phyloP scores from a whole-genome alignment of 2,329 filamentous ascomycete genomes.

The Aureobasidium sp. region DNA sequence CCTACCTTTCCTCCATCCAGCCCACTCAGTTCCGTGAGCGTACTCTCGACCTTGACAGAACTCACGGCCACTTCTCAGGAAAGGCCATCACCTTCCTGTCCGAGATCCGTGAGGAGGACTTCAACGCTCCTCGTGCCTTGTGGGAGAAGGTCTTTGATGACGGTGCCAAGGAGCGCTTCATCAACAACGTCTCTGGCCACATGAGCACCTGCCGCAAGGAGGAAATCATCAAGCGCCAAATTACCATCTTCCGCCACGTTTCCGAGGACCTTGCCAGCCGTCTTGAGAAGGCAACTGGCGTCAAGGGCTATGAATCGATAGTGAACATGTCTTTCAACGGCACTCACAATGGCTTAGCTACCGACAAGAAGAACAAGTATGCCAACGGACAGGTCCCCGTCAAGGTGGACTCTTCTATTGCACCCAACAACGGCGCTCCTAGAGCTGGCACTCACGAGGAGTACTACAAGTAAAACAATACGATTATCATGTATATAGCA shows the following conservation, averaged over 20 bases:
- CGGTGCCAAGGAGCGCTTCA: constrained; percentile 48
- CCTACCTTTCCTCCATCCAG: constrained; percentile 48
- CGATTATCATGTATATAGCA: neutral
- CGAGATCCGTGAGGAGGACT: constrained; percentile 46
- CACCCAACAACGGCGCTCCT: constrained; percentile 43
- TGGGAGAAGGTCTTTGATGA: constrained; percentile 58
- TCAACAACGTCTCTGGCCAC: constrained; percentile 53
- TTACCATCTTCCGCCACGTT: constrained; percentile 57
- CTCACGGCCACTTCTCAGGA: constrained; percentile 43
- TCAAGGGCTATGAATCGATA: constrained; percentile 56
- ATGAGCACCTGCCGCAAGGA: constrained; percentile 51
- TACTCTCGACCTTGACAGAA: constrained; percentile 40
- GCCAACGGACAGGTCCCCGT: constrained; percentile 44
- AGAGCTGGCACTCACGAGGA: constrained; percentile 34
- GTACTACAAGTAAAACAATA: constrained; percentile 7
- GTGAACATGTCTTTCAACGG: constrained; percentile 50
- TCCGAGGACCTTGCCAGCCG: constrained; percentile 49
- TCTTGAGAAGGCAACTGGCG: constrained; percentile 54
- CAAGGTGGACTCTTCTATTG: constrained; percentile 18
- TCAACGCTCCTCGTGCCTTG: constrained; percentile 47
- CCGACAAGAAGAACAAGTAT: constrained; percentile 35
- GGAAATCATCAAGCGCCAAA: constrained; percentile 56
- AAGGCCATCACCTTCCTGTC: constrained; percentile 44
- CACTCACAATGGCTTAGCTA: constrained; percentile 53
- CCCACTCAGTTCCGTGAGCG: constrained; percentile 43